These are phyloP conservation scores for Podochytrium sp. DNA, from an alignment of 192 early-diverging fungal genomes.

Conservation along the genomic window DNA sequence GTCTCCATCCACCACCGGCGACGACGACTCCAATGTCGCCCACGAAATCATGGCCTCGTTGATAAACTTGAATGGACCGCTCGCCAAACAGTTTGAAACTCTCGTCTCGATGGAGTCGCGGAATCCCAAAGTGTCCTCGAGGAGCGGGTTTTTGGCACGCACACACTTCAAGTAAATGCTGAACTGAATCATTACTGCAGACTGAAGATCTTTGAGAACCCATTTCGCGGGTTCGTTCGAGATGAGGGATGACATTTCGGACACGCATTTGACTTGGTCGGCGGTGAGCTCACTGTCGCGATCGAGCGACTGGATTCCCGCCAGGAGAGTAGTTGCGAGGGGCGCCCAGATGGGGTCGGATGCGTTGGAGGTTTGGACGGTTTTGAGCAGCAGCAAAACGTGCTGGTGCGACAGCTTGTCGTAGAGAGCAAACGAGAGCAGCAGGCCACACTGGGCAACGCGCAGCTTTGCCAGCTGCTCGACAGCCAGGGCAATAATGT, in stretches of 20 bases:
- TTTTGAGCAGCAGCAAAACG: background rate
- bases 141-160: background rate
- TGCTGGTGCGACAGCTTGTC: background rate
- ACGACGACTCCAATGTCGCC: background rate
- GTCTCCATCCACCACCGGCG: background rate
- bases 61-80: slow-evolving; percentile 27
- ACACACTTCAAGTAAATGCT: slow-evolving; percentile 16
- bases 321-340: background rate
- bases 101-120: slow-evolving; percentile 13
- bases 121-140: slow-evolving; percentile 20
- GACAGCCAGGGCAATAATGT: background rate
- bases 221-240: background rate
- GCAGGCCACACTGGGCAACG: background rate
- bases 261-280: slow-evolving; percentile 4
- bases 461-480: background rate
- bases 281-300: background rate
- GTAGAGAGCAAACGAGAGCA: background rate
- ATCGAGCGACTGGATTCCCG: background rate
- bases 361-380: background rate
- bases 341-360: slow-evolving; percentile 18
- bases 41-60: slow-evolving; percentile 3
- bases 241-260: background rate
- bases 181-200: slow-evolving; percentile 25
- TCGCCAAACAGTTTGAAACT: background rate
- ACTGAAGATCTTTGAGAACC: slow-evolving; percentile 16